phyloP scores from a whole-genome alignment of 1,284 basidiomycete species.

The Irpex lacteus region DNA sequence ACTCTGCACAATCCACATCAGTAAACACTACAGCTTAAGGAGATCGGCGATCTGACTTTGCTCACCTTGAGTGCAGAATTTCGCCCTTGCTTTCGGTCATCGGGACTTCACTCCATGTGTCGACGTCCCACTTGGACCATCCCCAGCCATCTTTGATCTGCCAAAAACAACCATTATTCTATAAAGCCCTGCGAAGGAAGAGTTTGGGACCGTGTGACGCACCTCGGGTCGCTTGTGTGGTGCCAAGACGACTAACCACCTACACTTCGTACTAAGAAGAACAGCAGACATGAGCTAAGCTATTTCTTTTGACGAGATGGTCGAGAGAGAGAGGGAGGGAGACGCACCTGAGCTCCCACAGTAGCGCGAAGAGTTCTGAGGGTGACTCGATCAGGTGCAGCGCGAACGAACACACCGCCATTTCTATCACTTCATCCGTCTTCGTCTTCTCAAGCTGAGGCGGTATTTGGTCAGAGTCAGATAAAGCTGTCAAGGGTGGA shows the following conservation, averaged over 20 bases:
- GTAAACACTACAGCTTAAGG: background rate
- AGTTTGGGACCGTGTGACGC: background rate
- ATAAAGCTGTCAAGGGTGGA: background rate
- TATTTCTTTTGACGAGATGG: too few species aligned
- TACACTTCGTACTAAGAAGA: slow-evolving; percentile 44
- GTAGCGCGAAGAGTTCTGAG: slow-evolving; percentile 61
- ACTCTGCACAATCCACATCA: slow-evolving; percentile 30
- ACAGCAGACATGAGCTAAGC: too few species aligned
- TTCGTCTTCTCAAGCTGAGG: background rate
- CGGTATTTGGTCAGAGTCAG: background rate
- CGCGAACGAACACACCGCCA: slow-evolving; percentile 72
- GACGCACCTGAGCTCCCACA: slow-evolving; percentile 49
- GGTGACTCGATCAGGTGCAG: slow-evolving; percentile 63
- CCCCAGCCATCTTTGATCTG: slow-evolving; percentile 77
- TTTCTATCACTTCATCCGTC: slow-evolving; percentile 39
- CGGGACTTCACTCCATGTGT: slow-evolving; percentile 46
- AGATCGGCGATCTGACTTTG: background rate
- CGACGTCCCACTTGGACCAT: slow-evolving; percentile 66
- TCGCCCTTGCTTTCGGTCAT: slow-evolving; percentile 43
- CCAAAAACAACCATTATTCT: too few species aligned
- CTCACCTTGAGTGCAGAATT: slow-evolving; percentile 55
- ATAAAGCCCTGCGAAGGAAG: background rate
- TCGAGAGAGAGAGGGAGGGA: too few species aligned
- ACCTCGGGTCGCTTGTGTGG: slow-evolving; percentile 79
- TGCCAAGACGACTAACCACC: slow-evolving; percentile 66